A percentile compares a stretch with the other conserved stretches of the same genome.
Conservation (phyloP, 78 protist genomes). For the Isochrysis galbana region DNA sequence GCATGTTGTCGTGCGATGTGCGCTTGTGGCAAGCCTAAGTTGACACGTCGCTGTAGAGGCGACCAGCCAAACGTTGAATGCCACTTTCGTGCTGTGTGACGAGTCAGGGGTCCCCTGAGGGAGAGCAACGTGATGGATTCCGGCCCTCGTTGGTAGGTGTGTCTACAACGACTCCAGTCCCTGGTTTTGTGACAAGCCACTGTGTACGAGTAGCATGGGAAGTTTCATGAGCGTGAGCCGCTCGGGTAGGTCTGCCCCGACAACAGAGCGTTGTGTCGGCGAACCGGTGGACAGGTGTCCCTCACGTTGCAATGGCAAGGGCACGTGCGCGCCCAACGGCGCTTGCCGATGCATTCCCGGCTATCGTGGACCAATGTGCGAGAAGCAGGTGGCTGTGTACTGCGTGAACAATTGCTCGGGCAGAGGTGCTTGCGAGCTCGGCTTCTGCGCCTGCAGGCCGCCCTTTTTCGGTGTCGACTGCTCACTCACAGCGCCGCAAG, state of each 20-base stretch:
- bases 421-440: neutral
- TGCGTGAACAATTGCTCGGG: neutral
- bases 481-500: neutral
- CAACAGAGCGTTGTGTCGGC: no score
- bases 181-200: neutral
- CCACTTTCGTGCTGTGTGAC: neutral
- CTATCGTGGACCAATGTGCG: no score
- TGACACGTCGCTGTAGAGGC: neutral
- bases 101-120: neutral
- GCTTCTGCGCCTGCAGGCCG: conserved; percentile 11
- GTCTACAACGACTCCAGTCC: neutral
- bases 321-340: no score
- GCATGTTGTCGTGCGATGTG: neutral
- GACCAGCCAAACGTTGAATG: neutral
- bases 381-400: neutral
- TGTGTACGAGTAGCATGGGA: no score
- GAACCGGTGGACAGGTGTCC: no score
- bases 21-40: neutral
- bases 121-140: neutral
- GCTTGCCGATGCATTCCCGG: no score
- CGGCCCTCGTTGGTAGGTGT: neutral
- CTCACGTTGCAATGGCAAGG: no score
- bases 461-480: conserved; percentile 5
- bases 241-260: no score
- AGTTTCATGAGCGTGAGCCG: no score